These are phyloP conservation scores for Pseudogymnoascus sp. DNA, from an alignment of 2,329 filamentous ascomycete species.

Conservation along the genomic window DNA sequence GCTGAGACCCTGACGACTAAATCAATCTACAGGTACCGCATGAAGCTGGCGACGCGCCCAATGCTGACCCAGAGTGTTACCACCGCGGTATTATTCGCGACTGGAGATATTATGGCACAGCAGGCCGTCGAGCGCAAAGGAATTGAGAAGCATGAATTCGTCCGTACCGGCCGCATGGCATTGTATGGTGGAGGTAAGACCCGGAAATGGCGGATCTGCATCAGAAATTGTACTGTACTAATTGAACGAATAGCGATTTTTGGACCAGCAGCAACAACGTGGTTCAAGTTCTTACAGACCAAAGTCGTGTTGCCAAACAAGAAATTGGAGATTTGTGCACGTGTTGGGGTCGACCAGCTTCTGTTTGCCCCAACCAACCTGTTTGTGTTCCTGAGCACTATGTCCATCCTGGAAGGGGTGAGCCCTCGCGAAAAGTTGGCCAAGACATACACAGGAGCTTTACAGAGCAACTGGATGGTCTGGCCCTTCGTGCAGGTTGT, in stretches of 20 bases:
- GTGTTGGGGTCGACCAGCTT: conserved; percentile 57
- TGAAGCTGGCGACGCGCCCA: conserved; percentile 69
- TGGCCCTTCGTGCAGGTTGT: conserved; percentile 61
- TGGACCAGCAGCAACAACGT: conserved; percentile 61
- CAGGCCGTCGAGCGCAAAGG: conserved; percentile 81
- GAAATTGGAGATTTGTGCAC: conserved; percentile 52
- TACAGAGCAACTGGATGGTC: conserved; percentile 62
- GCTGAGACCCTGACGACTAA: background rate
- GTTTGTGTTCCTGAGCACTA: conserved; percentile 56
- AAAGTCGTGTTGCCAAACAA: conserved; percentile 49
- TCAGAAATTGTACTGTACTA: conserved; percentile 14
- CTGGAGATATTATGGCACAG: conserved; percentile 85
- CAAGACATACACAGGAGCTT: conserved; percentile 49
- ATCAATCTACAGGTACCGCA: conserved; percentile 63
- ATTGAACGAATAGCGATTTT: conserved; percentile 46
- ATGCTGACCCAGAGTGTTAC: conserved; percentile 86
- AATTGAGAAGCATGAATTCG: conserved; percentile 63
- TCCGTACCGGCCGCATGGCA: conserved; percentile 69
- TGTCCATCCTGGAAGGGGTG: conserved; percentile 57
- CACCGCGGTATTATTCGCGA: conserved; percentile 84
- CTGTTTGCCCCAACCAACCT: conserved; percentile 60
- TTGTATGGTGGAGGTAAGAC: conserved; percentile 66
- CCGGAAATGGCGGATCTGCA: background rate
- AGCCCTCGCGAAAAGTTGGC: conserved; percentile 53
- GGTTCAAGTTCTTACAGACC: conserved; percentile 60